Evolutionary conservation across 768 basidiomycete genomes (phyloP), one percentile per base, ranked within the genome.

Genomic region (Mycena galericulata): DNA sequence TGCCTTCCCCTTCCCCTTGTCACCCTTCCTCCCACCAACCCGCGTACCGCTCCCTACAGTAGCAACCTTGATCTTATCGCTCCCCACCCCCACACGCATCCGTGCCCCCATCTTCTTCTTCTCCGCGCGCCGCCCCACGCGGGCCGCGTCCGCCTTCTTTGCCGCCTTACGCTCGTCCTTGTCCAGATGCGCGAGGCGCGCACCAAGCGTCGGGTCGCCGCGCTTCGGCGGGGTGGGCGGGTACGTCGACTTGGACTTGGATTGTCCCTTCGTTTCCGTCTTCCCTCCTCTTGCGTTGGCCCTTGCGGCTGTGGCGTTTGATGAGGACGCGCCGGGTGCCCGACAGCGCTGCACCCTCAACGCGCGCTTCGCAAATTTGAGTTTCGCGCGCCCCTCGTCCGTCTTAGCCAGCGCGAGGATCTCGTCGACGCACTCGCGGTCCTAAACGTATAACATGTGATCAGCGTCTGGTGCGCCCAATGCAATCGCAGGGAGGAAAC

Each of bases 301-400:
- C 8, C 34, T 36, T n/a, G 78, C 67, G 1, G 76, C 29, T 4
- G 79, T 73, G 20, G 34, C 34, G 34, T n/a, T n/a, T n/a, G 51
- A 4, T n/a, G 27, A 32, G 6, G 74, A 75, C n/a, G 87, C 83
- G 22, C 87, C 82, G 26, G 89, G 56, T n/a, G 89, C 90, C 78
- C 95, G 97, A 83, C 96, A 98, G 40, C 93, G 89, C 75, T 98
- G 93, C 4, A 98, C 89, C 24, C 97, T 92, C 4, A 98, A 85
- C 74, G 92, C 95, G 71, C 96, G 94, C 78, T 97, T 98, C 20
- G 94, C 95, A 75, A 98, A 95, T 76, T 93, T 95, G 77, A 98
- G 88, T 71, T 91, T 92, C 40, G 24, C 51, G 45, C 60, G 55
- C 24, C 67, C 70, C 34, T 72, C 70, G 34, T 68, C 70, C 49